Evolutionary conservation across 208 protist genomes (phyloP), one percentile per base, ranked within the genome.

Genomic region (Acanthamoeba royreba): DNA sequence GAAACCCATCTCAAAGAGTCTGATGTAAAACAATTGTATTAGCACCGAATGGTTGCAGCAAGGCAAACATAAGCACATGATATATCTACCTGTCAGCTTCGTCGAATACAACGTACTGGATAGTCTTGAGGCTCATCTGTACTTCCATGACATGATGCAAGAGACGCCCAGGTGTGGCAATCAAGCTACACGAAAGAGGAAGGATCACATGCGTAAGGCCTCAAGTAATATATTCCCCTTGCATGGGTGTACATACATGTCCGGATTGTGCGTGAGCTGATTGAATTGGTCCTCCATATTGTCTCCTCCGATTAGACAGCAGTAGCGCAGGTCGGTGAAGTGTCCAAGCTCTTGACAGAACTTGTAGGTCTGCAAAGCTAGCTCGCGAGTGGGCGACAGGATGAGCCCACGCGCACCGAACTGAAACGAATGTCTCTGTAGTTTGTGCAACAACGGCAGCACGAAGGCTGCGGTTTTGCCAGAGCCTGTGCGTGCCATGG

Each of bases 401-500:
- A 99, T 97, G 4, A 99, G 58, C 0, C 98, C 99, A 53, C 99
- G 97, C 31, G 98, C 97, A 58, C 99, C 99, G 19, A 85, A 79
- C 52, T 74, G 28, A 40, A 85, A 61, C 43, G 69, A 89, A 38
- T 99, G 98, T 31, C 95, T 81, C 94, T 98, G 96, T 13, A 99
- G 95, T 55, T 97, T 95, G 90, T 99, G 97, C 63, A 99, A 93
- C 96, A 99, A 97, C 5, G 99, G 99, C 47, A 99, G 98, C 4
- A 99, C 96, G 95, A 99, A 99, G 8, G 99, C 99, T 7, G 98
- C 99, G 7, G 99, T 99, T 95, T 99, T 99, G 47, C 99, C 99
- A 11, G 98, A 99, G 77, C 99, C 99, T 19, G 99, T 99, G 74
- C 99, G 97, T 2, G 99, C 99, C 99, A 99, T 99, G 46, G 98